Evolutionary conservation across 352 stramenopile species (phyloP), one percentile per base, ranked within the genome.

Genomic region (Phytophthora capsici): DNA sequence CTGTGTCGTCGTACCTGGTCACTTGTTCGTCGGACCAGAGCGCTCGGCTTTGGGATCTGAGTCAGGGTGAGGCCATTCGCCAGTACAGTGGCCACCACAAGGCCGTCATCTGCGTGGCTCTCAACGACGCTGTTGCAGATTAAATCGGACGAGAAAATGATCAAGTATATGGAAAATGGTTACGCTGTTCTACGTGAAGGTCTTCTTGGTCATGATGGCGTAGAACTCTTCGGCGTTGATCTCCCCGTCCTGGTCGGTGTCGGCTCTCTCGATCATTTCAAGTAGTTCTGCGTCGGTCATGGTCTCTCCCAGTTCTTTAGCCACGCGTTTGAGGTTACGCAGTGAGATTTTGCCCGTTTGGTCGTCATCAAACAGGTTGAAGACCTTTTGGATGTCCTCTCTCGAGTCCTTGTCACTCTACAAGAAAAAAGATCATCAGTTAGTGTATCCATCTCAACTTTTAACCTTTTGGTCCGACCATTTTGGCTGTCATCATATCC

Each of bases 251-350:
- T 97, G 92, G 74, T 99, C 93, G 0, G 88, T 69, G 72, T 99
- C 93, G 1, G 97, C 97, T 46, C 98, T 86, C 75, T 99, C 96
- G 65, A 99, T 99, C 97, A 99, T 99, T 79, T 99, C 96, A 49
- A 99, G 89, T 65, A 99, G 78, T 86, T 99, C 98, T 55, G 98
- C 97, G 74, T 99, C 95, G 20, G 96, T 99, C 90, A 99, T 99
- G 64, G 94, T 98, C 84, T 99, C 97, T 36, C 97, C 97, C n/a
- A 99, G 81, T 72, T 99, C 97, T 62, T 98, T 98, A 17, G 97
- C 96, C 32, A 99, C 95, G 59, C 96, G 86, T 73, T 99, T 99
- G 58, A 99, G 87, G 78, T 99, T 99, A 23, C 90, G 86, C 66
- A 99, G 91, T 34, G 91, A 97, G 69, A 99, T 99, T 66, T 98